A percentile compares a stretch with the other conserved stretches of the same genome.
Conservation (phyloP, 1,284 basidiomycete species). For the Gymnopus androsaceus region DNA sequence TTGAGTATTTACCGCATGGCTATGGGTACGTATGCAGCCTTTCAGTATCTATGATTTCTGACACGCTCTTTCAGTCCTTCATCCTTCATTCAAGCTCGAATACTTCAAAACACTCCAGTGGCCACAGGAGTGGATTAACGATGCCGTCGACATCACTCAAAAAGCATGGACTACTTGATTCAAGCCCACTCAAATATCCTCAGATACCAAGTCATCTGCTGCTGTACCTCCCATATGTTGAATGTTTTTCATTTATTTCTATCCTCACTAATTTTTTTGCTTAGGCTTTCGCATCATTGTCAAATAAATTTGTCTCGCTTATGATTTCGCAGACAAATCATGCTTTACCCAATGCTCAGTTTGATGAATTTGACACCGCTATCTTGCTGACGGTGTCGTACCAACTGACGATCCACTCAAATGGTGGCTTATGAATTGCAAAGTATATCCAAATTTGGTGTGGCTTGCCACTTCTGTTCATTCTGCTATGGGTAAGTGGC, state of each 20-base stretch:
- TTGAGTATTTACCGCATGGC: constrained; percentile 25
- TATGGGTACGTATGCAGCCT: constrained; percentile 21
- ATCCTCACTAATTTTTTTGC: too few relatives aligned
- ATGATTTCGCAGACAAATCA: background rate
- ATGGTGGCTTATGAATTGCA: background rate
- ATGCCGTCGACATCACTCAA: background rate
- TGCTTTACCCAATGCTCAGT: too few relatives aligned
- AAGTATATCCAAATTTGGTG: background rate
- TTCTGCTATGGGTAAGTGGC: background rate
- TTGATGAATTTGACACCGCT: background rate
- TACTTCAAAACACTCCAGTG: constrained; percentile 15
- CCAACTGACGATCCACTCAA: background rate
- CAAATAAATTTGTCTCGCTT: background rate
- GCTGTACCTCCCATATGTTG: too few relatives aligned
- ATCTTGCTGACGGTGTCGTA: background rate
- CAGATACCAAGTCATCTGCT: too few relatives aligned
- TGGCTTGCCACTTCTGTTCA: background rate
- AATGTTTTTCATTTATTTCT: too few relatives aligned
- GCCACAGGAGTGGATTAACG: constrained; percentile 15
- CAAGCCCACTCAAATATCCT: too few relatives aligned
- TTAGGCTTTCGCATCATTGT: too few relatives aligned
- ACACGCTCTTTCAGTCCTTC: constrained; percentile 21
- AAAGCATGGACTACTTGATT: background rate
- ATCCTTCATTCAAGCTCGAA: constrained; percentile 13
- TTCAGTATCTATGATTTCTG: constrained; percentile 12